Base-by-base conservation (phyloP, 306 rosid genomes). In the Citrullus amarus region DNA sequence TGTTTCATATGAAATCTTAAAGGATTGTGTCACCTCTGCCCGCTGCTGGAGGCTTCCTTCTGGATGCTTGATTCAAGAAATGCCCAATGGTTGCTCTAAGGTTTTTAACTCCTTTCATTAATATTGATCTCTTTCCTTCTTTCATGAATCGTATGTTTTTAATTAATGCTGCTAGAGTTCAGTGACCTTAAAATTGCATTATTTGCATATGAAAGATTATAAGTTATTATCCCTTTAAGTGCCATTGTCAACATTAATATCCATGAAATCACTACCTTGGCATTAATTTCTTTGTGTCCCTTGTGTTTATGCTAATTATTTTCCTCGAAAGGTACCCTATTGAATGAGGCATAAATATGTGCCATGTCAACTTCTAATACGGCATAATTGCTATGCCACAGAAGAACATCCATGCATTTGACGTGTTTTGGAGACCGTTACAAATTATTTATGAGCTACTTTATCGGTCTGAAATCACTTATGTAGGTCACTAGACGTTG, bases 21-120 rank as follows among this genome's bases (percentile, higher is more conserved):
- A 70, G 62, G 77, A 75, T 30, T 58, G 25, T 32, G 1, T 17
- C 17, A 70, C 39, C 32, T 46, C 62, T 20, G 43, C 86, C 39
- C 78, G n/a, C 13, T 48, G 83, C 63, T 86, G 97, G 93, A 88
- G 81, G 81, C 80, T 88, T 63, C 98, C 97, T 55, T 93, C 97
- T 16, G 98, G 97, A 15, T 91, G 92, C 83, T 60, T 91, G 83
- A 88, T 93, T 79, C 80, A 88, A 18, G 91, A 90, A 30, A 36
- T 84, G 83, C 25, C 80, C 1, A 62, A 83, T 79, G 88, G 87
- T 15, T 83, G 73, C 38, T 86, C 89, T 71, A 82, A 66, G 87
- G 98, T 93, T 38, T 75, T 85, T 80, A 22, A 48, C 57, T 72
- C 22, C 55, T 9, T 68, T 50, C 20, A 25, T 72, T 50, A 72